phyloP scores from a whole-genome alignment of 345 rosid genomes.

The Bruguiera parviflora region DNA sequence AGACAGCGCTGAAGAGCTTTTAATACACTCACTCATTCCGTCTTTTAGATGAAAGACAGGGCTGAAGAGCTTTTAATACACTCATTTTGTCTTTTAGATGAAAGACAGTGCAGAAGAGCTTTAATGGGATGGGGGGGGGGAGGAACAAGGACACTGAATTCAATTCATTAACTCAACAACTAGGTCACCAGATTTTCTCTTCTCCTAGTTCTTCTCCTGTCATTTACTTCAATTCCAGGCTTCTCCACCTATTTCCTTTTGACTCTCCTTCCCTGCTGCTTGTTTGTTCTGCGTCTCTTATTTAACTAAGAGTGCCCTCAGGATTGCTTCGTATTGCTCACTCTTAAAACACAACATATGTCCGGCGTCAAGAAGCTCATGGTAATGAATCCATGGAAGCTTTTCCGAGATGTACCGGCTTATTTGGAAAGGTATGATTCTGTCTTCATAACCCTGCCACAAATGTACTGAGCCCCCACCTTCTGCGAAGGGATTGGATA shows the following conservation, averaged over 20 bases:
- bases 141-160: no score
- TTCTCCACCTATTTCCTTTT: not conserved
- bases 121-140: no score
- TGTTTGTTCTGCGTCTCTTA: not conserved
- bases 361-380: conserved; percentile 60
- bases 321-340: conserved; percentile 43
- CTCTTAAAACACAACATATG: conserved; percentile 48
- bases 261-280: conserved; percentile 11
- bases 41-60: no score
- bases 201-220: not conserved
- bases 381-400: conserved; percentile 77
- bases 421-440: conserved; percentile 45
- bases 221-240: not conserved
- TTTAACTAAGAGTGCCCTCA: conserved; percentile 44
- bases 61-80: no score
- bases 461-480: conserved; percentile 59
- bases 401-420: conserved; percentile 47
- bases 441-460: conserved; percentile 75
- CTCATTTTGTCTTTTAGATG: no score
- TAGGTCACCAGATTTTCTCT: no score
- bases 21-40: no score
- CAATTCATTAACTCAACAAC: no score
- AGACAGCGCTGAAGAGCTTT: no score
- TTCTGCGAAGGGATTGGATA: conserved; percentile 56
- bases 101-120: no score